Evolutionary conservation across 2,329 filamentous ascomycete species (phyloP).

Genomic region (Aureobasidium sp.): DNA sequence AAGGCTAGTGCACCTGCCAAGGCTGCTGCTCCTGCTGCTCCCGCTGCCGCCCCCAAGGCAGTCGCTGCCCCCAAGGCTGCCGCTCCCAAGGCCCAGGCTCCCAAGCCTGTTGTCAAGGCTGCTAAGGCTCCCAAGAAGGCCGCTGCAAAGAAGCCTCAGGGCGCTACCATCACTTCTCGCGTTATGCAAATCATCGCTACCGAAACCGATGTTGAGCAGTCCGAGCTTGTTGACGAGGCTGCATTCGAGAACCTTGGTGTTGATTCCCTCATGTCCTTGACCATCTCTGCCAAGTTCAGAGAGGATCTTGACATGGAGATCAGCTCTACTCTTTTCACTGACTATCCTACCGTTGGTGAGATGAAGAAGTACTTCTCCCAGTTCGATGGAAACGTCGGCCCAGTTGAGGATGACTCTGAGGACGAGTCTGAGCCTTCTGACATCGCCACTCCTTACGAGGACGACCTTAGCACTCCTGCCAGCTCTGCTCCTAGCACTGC

Average conservation of each 20-base stretch:
- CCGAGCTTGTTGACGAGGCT: constrained; percentile 52
- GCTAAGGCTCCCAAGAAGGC: constrained; percentile 41
- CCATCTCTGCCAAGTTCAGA: constrained; percentile 55
- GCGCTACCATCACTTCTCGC: constrained; percentile 41
- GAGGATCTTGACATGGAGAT: constrained; percentile 55
- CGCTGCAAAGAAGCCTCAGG: constrained; percentile 44
- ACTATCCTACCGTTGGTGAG: constrained; percentile 52
- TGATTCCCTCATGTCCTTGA: constrained; percentile 54
- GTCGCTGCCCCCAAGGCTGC: constrained; percentile 26
- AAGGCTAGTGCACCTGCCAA: constrained; percentile 34
- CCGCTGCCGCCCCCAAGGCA: constrained; percentile 32
- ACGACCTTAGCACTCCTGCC: constrained; percentile 40
- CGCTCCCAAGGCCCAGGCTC: constrained; percentile 28
- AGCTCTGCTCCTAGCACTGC: constrained; percentile 40
- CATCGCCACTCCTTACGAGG: constrained; percentile 37
- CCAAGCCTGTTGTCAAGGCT: constrained; percentile 21
- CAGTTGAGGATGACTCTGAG: constrained; percentile 30
- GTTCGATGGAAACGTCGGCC: constrained; percentile 38
- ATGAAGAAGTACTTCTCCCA: constrained; percentile 51
- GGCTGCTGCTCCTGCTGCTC: constrained; percentile 29
- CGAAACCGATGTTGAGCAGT: constrained; percentile 54
- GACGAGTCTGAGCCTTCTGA: constrained; percentile 37
- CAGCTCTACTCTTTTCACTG: constrained; percentile 52
- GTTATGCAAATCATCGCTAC: constrained; percentile 61
- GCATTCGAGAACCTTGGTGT: constrained; percentile 57